Base-by-base conservation (phyloP, 805 yeast genomes). In the Kodamaea nitidulidarum region DNA sequence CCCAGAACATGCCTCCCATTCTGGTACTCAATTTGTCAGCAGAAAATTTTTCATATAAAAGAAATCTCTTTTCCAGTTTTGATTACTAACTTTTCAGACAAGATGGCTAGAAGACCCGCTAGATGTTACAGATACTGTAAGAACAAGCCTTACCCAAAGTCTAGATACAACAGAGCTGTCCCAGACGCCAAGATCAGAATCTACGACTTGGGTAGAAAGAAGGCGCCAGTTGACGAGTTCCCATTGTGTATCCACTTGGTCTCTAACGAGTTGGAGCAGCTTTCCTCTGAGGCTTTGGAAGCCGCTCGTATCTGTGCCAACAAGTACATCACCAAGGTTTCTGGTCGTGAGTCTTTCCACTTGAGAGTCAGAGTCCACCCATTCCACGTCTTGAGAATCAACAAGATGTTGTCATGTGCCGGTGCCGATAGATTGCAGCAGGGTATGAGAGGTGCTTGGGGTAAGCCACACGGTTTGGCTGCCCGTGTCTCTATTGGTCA, bases 381-480 rank as follows among this genome's bases (percentile, higher is more conserved):
- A 63, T 93, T 86, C 98, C 98, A 93, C 83, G 98, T 93, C 60
- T 83, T 93, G 74, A 85, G 98, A 79, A 93, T 93, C 81, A 93
- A 93, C 93, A 93, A 93, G 88, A 93, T 93, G 98, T 88, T 93
- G 96, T 93, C 98, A 69, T 93, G 98, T 82, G 98, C 98, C 80
- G 98, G 98, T 87, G 98, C 98, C 72, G 98, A 93, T 91, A 88
- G 98, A 86, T 84, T 93, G 78, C 98, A 93, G 81, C 98, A 93
- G 80, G 98, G 98, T 90, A 93, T 93, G 98, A 91, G 98, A 88
- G 95, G 95, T 82, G 98, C 98, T 71, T 93, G 98, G 98, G 98
- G 98, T 88, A 93, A 93, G 81, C 98, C 98, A 66, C 96, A 90
- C 65, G 98, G 98, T 81, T 80, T 88, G 67, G 98, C 98, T 63